A percentile compares a stretch with the other conserved stretches of the same genome.
Conservation (phyloP, 2,329 filamentous ascomycete genomes). For the Teratosphaeria nubilosa region DNA sequence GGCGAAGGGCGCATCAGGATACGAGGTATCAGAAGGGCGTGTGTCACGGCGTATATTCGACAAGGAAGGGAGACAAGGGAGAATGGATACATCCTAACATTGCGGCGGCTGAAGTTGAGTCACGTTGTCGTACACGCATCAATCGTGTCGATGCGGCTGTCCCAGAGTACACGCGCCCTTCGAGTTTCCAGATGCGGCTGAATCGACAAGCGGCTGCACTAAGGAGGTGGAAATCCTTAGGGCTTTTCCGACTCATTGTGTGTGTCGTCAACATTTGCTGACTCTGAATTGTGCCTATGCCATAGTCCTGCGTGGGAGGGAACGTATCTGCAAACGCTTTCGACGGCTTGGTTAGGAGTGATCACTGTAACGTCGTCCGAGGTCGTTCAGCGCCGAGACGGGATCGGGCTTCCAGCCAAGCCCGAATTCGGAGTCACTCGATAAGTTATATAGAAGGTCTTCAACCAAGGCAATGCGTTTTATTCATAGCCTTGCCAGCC, state of each 20-base stretch:
- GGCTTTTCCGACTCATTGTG: neutral
- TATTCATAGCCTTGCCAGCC: no score
- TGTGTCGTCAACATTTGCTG: neutral
- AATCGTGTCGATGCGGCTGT: neutral
- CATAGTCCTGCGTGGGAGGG: neutral
- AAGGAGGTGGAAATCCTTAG: neutral
- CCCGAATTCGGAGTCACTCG: no score
- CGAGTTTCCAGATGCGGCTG: neutral
- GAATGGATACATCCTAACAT: neutral
- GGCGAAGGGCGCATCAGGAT: conserved; percentile 9
- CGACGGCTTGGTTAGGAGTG: no score
- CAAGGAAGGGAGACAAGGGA: neutral
- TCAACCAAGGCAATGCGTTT: no score
- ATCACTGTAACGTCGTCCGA: no score
- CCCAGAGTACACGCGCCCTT: neutral
- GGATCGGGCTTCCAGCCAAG: no score
- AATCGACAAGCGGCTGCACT: neutral
- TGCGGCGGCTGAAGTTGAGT: neutral
- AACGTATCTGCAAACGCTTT: neutral
- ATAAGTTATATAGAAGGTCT: no score
- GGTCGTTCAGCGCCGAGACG: no score
- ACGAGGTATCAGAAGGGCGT: conserved; percentile 6
- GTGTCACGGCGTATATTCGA: neutral
- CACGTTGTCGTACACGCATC: neutral
- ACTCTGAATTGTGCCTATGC: neutral